These are phyloP conservation scores for Globisporangium cederbergense DNA, from an alignment of 352 stramenopile species.

Conservation along the genomic window DNA sequence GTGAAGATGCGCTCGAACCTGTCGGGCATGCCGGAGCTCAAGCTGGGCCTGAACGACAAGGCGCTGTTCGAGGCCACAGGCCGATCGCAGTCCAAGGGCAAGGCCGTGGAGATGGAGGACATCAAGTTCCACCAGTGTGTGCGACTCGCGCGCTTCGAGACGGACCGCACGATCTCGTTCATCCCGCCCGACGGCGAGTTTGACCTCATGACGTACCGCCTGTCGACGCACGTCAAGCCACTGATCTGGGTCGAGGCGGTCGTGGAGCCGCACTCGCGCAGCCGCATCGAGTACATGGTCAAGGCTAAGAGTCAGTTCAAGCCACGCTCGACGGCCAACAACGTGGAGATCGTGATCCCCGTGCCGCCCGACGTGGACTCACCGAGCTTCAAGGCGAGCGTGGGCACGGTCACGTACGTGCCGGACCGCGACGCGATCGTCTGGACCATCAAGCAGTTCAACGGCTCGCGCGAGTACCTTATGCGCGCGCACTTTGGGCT, in stretches of 20 bases:
- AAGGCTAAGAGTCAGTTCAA: constrained; percentile 99
- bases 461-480: constrained; percentile 97
- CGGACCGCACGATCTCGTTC: constrained; percentile 99
- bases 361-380: constrained; percentile 98
- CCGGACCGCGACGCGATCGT: constrained; percentile 98
- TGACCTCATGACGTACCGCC: constrained; percentile 98
- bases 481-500: constrained; percentile 99
- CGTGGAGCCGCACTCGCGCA: constrained; percentile 97
- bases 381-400: constrained; percentile 97
- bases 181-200: constrained; percentile 99
- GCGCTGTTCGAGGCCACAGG: constrained; percentile 98
- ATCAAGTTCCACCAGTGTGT: constrained; percentile 99
- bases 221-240: constrained; percentile 99
- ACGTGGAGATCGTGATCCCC: constrained; percentile 99
- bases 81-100: constrained; percentile 83
- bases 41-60: constrained; percentile 99
- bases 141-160: constrained; percentile 98
- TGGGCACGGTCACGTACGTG: constrained; percentile 98
- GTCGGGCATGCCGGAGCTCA: constrained; percentile 98
- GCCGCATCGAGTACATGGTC: constrained; percentile 98
- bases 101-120: constrained; percentile 99
- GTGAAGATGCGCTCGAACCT: constrained; percentile 99
- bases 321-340: constrained; percentile 97
- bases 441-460: constrained; percentile 99
- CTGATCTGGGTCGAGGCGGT: constrained; percentile 98